phyloP scores from a whole-genome alignment of 257 asterid genomes.

The Henckelia pumila region DNA sequence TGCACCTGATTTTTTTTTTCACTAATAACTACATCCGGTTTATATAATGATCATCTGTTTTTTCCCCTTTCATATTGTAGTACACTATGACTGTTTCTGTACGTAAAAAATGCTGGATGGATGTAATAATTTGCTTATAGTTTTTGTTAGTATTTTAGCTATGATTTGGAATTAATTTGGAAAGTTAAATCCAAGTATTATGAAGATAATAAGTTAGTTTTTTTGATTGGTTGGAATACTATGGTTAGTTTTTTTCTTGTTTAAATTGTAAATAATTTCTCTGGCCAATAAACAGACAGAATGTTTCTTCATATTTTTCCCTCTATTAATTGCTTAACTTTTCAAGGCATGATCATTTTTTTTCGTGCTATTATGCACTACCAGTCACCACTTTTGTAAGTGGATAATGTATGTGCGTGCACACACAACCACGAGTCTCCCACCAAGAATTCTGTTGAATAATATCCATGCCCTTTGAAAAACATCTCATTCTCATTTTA shows the following conservation, averaged over 20 bases:
- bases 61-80: background rate
- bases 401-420: background rate
- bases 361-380: background rate
- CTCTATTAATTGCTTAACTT: background rate
- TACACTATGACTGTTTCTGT: background rate
- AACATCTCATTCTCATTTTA: background rate
- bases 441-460: background rate
- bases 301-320: background rate
- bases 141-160: background rate
- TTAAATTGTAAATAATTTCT: background rate
- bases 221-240: background rate
- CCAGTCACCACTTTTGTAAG: background rate
- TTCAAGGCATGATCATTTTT: background rate
- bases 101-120: conserved; percentile 1
- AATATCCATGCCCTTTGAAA: background rate
- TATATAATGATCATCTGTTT: background rate
- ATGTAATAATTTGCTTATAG: background rate
- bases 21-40: background rate
- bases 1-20: conserved; percentile 3
- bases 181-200: too few species aligned
- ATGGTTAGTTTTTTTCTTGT: background rate
- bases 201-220: too few species aligned
- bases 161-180: background rate
- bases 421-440: background rate
- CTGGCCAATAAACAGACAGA: background rate